phyloP scores from a whole-genome alignment of 2,329 filamentous ascomycete species.

The Aureobasidium sp. region DNA sequence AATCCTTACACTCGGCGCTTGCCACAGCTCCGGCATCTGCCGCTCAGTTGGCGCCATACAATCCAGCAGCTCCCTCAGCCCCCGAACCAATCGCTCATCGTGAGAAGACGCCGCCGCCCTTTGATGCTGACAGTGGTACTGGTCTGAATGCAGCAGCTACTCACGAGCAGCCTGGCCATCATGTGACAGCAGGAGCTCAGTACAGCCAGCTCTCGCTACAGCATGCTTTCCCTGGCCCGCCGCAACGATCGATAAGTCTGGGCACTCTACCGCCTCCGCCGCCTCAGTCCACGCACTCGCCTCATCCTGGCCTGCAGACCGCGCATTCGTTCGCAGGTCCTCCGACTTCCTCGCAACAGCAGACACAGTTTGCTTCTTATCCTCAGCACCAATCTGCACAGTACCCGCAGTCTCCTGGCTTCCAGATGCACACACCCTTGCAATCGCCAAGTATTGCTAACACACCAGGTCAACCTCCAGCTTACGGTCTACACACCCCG shows the following conservation, averaged over 20 bases:
- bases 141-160: slow-evolving; percentile 35
- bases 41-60: slow-evolving; percentile 63
- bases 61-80: slow-evolving; percentile 69
- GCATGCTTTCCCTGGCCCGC: slow-evolving; percentile 33
- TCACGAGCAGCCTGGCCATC: slow-evolving; percentile 30
- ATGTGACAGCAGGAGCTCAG: slow-evolving; percentile 20
- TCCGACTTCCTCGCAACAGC: slow-evolving; percentile 21
- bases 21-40: slow-evolving; percentile 30
- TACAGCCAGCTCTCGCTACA: slow-evolving; percentile 13
- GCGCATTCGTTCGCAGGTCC: slow-evolving; percentile 17
- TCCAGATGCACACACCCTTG: slow-evolving; percentile 15
- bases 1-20: slow-evolving; percentile 12
- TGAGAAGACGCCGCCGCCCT: slow-evolving; percentile 72
- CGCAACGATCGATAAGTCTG: slow-evolving; percentile 25
- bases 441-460: slow-evolving; percentile 23
- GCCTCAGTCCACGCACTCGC: slow-evolving; percentile 21
- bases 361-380: slow-evolving; percentile 30
- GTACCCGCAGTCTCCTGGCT: slow-evolving; percentile 18
- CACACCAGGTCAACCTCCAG: slow-evolving; percentile 28
- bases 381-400: slow-evolving; percentile 17
- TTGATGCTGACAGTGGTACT: slow-evolving; percentile 52
- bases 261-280: slow-evolving; percentile 30
- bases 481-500: slow-evolving; percentile 33
- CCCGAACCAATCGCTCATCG: slow-evolving; percentile 65
- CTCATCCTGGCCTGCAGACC: slow-evolving; percentile 16